phyloP scores from a whole-genome alignment of 495 filamentous ascomycete genomes.

The Penicillium arizonense region DNA sequence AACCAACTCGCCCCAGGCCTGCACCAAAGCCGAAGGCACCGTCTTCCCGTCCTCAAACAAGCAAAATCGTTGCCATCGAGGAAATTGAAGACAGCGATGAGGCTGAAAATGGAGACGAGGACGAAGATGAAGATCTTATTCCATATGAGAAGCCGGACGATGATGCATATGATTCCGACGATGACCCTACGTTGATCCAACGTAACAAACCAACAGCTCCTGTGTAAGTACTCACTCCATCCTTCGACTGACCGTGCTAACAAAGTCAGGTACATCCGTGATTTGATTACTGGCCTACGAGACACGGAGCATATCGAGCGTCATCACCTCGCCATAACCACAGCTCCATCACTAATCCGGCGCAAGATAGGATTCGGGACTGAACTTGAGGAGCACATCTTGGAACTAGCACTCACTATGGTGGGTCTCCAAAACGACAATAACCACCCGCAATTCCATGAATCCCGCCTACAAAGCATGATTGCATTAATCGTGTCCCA shows the following conservation, averaged over 20 bases:
- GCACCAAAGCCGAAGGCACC: conserved; percentile 13
- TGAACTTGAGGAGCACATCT: conserved; percentile 78
- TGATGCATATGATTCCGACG: conserved; percentile 87
- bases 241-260: conserved; percentile 18
- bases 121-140: conserved; percentile 70
- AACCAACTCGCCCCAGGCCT: conserved; percentile 10
- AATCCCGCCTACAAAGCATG: conserved; percentile 77
- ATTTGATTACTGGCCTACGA: conserved; percentile 74
- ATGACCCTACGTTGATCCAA: conserved; percentile 82
- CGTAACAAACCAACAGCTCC: conserved; percentile 81
- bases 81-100: conserved; percentile 58
- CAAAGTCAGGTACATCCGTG: conserved; percentile 69
- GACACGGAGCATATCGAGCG: conserved; percentile 82
- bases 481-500: conserved; percentile 76
- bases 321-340: conserved; percentile 73
- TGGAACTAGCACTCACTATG: conserved; percentile 74
- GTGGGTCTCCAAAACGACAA: conserved; percentile 78
- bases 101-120: conserved; percentile 47
- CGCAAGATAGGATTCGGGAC: conserved; percentile 85
- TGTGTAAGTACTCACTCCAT: conserved; percentile 52
- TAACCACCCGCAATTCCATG: conserved; percentile 57
- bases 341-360: conserved; percentile 77
- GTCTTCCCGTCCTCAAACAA: conserved; percentile 24
- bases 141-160: conserved; percentile 90
- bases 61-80: conserved; percentile 63